Conservation (phyloP, 345 rosid species). For the Passiflora organensis region DNA sequence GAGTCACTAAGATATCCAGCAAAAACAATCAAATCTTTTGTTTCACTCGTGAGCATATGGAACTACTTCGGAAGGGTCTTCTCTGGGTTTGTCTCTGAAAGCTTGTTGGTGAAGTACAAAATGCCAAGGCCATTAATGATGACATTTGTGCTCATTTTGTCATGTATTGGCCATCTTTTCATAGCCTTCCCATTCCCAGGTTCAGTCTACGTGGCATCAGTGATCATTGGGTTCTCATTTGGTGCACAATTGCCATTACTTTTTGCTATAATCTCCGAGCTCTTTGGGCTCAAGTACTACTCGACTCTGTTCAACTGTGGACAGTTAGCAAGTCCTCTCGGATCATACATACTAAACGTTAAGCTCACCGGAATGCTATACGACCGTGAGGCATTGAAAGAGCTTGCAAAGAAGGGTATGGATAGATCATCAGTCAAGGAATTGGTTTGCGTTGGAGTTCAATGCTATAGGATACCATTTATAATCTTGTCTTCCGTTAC, state of each 20-base stretch:
- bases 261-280: slow-evolving; percentile 77
- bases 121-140: slow-evolving; percentile 71
- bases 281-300: slow-evolving; percentile 82
- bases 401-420: slow-evolving; percentile 45
- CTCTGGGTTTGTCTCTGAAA: slow-evolving; percentile 73
- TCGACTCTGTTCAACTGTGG: slow-evolving; percentile 90
- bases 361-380: slow-evolving; percentile 61
- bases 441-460: slow-evolving; percentile 53
- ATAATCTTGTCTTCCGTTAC: slow-evolving; percentile 45
- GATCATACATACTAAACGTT: slow-evolving; percentile 72
- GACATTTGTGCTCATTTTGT: slow-evolving; percentile 55
- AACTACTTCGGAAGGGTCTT: slow-evolving; percentile 83
- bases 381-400: slow-evolving; percentile 57
- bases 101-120: slow-evolving; percentile 47
- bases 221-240: slow-evolving; percentile 68
- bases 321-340: slow-evolving; percentile 77
- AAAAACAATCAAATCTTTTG: slow-evolving; percentile 52
- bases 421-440: slow-evolving; percentile 50
- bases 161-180: slow-evolving; percentile 56
- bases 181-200: slow-evolving; percentile 66
- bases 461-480: slow-evolving; percentile 64
- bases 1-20: slow-evolving; percentile 74
- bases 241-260: slow-evolving; percentile 76
- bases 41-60: slow-evolving; percentile 88
- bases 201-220: slow-evolving; percentile 66